Evolutionary conservation across 305 asterid species (phyloP), one percentile per base, ranked within the genome.

Genomic region (Fraxinus angustifolia): DNA sequence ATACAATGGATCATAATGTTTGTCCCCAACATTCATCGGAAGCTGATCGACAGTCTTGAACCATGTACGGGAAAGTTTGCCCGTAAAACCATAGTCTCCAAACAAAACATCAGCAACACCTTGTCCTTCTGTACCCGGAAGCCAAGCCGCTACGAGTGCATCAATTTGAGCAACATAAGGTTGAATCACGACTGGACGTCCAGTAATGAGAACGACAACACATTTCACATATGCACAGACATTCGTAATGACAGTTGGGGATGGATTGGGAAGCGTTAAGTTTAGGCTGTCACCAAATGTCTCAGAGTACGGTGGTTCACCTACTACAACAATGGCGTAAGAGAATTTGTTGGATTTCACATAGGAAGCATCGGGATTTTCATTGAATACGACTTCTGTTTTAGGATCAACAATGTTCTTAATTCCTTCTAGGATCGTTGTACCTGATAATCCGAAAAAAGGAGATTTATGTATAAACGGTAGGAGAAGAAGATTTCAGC

Each of bases 61-160:
- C 94, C 94, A 91, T 26, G 94, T 91, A 14, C 72, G 83, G 0
- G 94, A 83, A 81, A 89, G 83, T 81, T 84, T 88, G 7, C 94
- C 94, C 0, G 87, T 83, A 75, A 91, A 91, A 77, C 90, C 93
- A 79, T 85, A 88, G 68, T 91, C 89, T 1, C 95, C 93, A 73
- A 85, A 90, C 42, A 91, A 38, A 28, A 88, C 91, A 87, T 91
- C 95, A 21, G 92, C 89, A 21, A 88, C 88, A 19, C 95, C 95
- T 85, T 90, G 93, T 2, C 93, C 92, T 83, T 90, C 92, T 0
- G 90, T 84, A 14, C 93, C 95, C 4, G 91, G 93, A 31, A 90
- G 84, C 95, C 95, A 91, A 68, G 95, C 93, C 3, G 92, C 93
- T 21, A 91, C 91, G 45, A 91, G 88, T 23, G 90, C 93, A 34